These are phyloP conservation scores for Backusella sp. DNA, from an alignment of 192 early-diverging fungal genomes.

Conservation along the genomic window DNA sequence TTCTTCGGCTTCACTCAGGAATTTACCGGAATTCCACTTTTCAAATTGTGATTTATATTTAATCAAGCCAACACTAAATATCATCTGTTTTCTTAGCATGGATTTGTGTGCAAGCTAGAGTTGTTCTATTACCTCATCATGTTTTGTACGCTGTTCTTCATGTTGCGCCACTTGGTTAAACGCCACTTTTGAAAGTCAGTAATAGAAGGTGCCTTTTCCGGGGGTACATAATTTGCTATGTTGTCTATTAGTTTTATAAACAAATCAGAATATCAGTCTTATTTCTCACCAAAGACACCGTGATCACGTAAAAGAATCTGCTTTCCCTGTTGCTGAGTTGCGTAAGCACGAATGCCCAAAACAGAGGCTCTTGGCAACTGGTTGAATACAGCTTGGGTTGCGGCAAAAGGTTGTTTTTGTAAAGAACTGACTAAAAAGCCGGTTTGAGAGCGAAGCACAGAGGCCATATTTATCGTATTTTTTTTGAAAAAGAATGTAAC, in stretches of 20 bases:
- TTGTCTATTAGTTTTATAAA: neutral
- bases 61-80: conserved; percentile 45
- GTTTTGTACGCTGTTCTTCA: conserved; percentile 47
- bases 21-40: conserved; percentile 56
- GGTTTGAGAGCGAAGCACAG: conserved; percentile 6
- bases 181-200: conserved; percentile 50
- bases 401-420: neutral
- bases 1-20: conserved; percentile 57
- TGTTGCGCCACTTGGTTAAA: conserved; percentile 46
- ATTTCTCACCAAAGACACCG: conserved; percentile 35
- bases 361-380: conserved; percentile 5
- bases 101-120: too few species aligned
- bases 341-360: conserved; percentile 28
- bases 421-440: conserved; percentile 8
- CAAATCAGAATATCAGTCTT: neutral
- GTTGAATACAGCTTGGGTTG: conserved; percentile 3
- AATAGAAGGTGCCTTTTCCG: conserved; percentile 49
- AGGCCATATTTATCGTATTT: neutral
- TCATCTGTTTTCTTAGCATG: neutral
- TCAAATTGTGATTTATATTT: conserved; percentile 52
- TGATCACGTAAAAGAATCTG: conserved; percentile 36
- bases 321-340: conserved; percentile 26
- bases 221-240: conserved; percentile 51
- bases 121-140: conserved; percentile 29
- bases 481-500: neutral